Percentiles rank a stretch among this genome's conserved stretches.
Evolutionary conservation across 2,329 filamentous ascomycete genomes (phyloP).

Genomic region (Colletotrichum lentis): DNA sequence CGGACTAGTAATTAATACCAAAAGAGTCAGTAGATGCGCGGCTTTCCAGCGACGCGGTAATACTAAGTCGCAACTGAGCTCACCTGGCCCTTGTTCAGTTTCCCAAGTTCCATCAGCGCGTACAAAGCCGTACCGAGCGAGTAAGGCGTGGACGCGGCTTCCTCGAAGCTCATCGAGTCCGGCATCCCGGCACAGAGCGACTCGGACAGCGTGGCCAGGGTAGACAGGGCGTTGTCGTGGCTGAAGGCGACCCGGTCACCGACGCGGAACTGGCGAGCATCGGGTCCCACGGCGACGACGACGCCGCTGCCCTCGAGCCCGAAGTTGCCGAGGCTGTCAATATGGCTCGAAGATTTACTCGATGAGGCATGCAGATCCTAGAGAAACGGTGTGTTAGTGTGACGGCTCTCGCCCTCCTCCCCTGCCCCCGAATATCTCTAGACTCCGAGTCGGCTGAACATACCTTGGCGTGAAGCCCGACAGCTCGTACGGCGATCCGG

Average conservation of each 20-base stretch:
- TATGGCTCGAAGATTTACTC: conserved; percentile 6
- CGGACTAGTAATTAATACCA: too few species aligned
- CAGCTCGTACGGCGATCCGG: not conserved
- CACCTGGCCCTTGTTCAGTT: conserved; percentile 40
- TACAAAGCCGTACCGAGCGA: conserved; percentile 45
- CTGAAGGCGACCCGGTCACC: conserved; percentile 49
- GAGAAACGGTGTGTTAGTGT: not conserved
- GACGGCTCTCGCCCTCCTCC: too few species aligned
- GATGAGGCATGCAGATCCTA: conserved; percentile 32
- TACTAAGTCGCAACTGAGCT: too few species aligned
- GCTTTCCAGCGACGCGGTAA: too few species aligned
- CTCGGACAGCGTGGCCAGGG: conserved; percentile 1
- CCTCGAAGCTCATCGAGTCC: conserved; percentile 41
- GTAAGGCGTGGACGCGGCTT: conserved; percentile 45
- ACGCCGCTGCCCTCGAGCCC: conserved; percentile 38
- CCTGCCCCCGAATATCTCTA: too few species aligned
- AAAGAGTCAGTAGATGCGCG: not conserved
- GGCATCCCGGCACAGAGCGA: conserved; percentile 42
- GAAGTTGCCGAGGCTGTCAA: conserved; percentile 31
- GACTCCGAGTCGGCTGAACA: too few species aligned
- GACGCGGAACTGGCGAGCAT: conserved; percentile 9
- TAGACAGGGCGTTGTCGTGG: not conserved
- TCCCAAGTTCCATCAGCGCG: conserved; percentile 38
- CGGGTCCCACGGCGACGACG: conserved; percentile 9
- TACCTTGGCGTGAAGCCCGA: conserved; percentile 23